Conservation (phyloP, 139 green algal species). For the Chlamydomonas sphaeroides region DNA sequence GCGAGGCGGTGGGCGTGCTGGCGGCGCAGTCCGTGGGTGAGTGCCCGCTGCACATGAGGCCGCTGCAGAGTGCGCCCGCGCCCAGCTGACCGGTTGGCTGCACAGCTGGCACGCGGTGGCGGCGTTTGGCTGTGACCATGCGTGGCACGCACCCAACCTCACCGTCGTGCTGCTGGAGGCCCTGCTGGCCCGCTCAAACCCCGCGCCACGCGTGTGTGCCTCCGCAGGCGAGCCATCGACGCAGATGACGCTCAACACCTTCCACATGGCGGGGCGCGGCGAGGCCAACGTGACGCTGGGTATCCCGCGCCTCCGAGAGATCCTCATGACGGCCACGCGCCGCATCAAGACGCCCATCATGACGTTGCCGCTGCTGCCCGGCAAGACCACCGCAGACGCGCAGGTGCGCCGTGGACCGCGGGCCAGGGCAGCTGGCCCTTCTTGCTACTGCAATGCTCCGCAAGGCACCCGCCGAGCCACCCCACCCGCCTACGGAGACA, state of each 20-base stretch:
- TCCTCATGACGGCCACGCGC: conserved; percentile 94
- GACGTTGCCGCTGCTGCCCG: conserved; percentile 81
- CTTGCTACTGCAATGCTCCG: no score
- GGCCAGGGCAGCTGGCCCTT: no score
- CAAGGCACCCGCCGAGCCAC: no score
- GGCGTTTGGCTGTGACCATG: no score
- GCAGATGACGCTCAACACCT: conserved; percentile 97
- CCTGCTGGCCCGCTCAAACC: no score
- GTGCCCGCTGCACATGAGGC: conserved; percentile 41
- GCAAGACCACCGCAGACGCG: conserved; percentile 40
- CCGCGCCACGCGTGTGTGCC: no score
- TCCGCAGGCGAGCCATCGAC: conserved; percentile 83
- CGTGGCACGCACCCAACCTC: no score
- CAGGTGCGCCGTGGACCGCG: not conserved
- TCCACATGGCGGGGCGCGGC: conserved; percentile 94
- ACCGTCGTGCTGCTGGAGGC: no score
- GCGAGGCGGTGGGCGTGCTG: conserved; percentile 95
- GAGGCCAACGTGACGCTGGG: conserved; percentile 98
- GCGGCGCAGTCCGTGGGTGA: conserved; percentile 95
- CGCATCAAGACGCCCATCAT: conserved; percentile 94
- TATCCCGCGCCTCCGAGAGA: conserved; percentile 95
- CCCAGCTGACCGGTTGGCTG: no score
- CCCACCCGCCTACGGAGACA: no score
- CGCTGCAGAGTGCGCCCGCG: no score
- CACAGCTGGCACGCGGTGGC: no score